Evolutionary conservation across 768 basidiomycete species (phyloP).

Genomic region (Sutorius australiensis): DNA sequence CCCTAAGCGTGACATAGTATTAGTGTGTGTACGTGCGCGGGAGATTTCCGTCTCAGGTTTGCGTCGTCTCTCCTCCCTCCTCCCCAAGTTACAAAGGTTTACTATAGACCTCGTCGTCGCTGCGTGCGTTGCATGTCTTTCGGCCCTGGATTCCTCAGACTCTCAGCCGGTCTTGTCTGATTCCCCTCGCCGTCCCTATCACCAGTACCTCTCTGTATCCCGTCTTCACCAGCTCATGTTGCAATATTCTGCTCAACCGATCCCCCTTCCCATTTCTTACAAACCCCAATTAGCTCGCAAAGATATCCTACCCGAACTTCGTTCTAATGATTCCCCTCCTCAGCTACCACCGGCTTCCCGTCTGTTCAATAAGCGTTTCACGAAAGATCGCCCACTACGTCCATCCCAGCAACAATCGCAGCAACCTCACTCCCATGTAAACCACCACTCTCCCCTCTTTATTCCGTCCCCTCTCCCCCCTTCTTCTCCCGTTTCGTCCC

Average conservation of each 20-base stretch:
- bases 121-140: conserved; percentile 25
- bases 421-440: conserved; percentile 7
- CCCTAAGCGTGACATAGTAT: conserved; percentile 1
- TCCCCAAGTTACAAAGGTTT: conserved; percentile 23
- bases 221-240: conserved; percentile 47
- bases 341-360: conserved; percentile 17
- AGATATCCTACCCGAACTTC: conserved; percentile 30
- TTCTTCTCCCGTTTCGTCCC: conserved; percentile 7
- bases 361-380: conserved; percentile 34
- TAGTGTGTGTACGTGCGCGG: conserved; percentile 1
- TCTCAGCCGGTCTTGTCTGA: conserved; percentile 53
- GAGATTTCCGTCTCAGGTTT: conserved; percentile 14
- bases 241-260: conserved; percentile 45
- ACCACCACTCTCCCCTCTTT: conserved; percentile 16
- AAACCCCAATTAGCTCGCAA: conserved; percentile 26
- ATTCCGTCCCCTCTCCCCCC: conserved; percentile 5
- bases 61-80: conserved; percentile 18
- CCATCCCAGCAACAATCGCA: conserved; percentile 17
- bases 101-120: conserved; percentile 5
- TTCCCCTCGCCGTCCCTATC: conserved; percentile 32
- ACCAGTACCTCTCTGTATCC: conserved; percentile 30
- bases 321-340: conserved; percentile 26
- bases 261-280: conserved; percentile 32
- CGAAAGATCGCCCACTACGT: conserved; percentile 28
- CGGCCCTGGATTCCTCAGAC: conserved; percentile 29